These are phyloP conservation scores for Helianthus annuus DNA, from an alignment of 129 eudicot species.

Conservation along the genomic window DNA sequence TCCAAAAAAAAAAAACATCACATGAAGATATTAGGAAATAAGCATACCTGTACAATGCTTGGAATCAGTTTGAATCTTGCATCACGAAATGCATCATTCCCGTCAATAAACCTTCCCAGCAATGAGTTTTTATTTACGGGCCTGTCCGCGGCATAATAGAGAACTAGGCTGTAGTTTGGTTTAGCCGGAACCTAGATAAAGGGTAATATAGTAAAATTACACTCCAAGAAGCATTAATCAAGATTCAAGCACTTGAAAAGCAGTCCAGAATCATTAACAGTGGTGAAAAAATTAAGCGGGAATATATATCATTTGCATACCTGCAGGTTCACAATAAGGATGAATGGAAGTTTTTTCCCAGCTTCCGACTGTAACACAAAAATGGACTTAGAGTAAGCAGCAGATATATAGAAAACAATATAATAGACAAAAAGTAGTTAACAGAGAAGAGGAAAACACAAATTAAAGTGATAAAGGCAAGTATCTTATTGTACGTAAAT, in stretches of 20 bases:
- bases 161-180: slow-evolving; percentile 93
- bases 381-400: slow-evolving; percentile 21
- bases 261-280: background rate
- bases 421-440: background rate
- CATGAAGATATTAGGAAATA: background rate
- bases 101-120: slow-evolving; percentile 81
- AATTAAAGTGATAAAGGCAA: background rate
- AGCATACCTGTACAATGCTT: slow-evolving; percentile 79
- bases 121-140: slow-evolving; percentile 78
- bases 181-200: slow-evolving; percentile 81
- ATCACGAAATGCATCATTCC: slow-evolving; percentile 82
- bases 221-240: slow-evolving; percentile 25
- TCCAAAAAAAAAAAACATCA: background rate
- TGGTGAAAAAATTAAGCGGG: background rate
- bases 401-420: slow-evolving; percentile 5
- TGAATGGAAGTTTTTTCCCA: slow-evolving; percentile 83
- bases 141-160: slow-evolving; percentile 92
- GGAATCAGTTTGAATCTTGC: slow-evolving; percentile 92
- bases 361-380: slow-evolving; percentile 70
- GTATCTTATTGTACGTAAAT: background rate
- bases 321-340: slow-evolving; percentile 87
- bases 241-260: slow-evolving; percentile 16
- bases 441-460: background rate
- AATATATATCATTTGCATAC: slow-evolving; percentile 34
- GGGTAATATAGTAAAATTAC: slow-evolving; percentile 13